Conservation (phyloP, 1,284 basidiomycete genomes). For the Fistulinella cinereoalba region DNA sequence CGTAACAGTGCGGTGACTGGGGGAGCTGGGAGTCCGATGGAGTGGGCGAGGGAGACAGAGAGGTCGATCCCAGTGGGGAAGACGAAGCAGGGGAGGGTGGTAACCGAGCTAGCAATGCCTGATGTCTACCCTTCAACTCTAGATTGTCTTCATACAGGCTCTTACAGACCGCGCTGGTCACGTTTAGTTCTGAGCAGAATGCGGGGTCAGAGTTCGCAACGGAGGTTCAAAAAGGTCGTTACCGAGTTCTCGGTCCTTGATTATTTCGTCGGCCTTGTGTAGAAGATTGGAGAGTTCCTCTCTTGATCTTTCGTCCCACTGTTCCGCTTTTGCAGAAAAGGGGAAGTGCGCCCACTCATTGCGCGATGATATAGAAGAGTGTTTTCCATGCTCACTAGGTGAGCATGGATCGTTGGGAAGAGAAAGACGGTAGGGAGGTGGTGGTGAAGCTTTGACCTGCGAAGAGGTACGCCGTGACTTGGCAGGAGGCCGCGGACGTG, state of each 20-base stretch:
- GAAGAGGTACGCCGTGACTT: slow-evolving; percentile 47
- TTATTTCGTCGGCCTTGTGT: slow-evolving; percentile 65
- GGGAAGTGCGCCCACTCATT: slow-evolving; percentile 11
- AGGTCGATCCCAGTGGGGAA: slow-evolving; percentile 33
- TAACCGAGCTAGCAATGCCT: slow-evolving; percentile 61
- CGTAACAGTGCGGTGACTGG: slow-evolving; percentile 37
- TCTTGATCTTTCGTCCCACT: slow-evolving; percentile 61
- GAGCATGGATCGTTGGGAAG: slow-evolving; percentile 17
- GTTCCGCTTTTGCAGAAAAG: slow-evolving; percentile 33
- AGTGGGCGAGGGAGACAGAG: slow-evolving; percentile 29
- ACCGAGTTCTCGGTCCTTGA: slow-evolving; percentile 76
- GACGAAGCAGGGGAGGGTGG: slow-evolving; percentile 38
- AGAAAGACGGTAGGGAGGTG: slow-evolving; percentile 49
- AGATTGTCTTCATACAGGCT: slow-evolving; percentile 67
- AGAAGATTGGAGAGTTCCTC: slow-evolving; percentile 70
- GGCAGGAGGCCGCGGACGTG: slow-evolving; percentile 60
- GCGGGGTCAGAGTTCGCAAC: slow-evolving; percentile 15
- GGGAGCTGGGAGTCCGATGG: slow-evolving; percentile 32
- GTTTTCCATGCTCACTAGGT: slow-evolving; percentile 11
- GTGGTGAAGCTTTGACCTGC: slow-evolving; percentile 44
- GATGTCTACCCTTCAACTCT: slow-evolving; percentile 64
- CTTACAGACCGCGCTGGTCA: slow-evolving; percentile 67
- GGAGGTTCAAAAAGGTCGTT: slow-evolving; percentile 23
- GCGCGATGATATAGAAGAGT: slow-evolving; percentile 7
- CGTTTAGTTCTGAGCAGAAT: slow-evolving; percentile 54